Conservation (phyloP, 1,284 basidiomycete species). For the Sphaerobolus stellatus region DNA sequence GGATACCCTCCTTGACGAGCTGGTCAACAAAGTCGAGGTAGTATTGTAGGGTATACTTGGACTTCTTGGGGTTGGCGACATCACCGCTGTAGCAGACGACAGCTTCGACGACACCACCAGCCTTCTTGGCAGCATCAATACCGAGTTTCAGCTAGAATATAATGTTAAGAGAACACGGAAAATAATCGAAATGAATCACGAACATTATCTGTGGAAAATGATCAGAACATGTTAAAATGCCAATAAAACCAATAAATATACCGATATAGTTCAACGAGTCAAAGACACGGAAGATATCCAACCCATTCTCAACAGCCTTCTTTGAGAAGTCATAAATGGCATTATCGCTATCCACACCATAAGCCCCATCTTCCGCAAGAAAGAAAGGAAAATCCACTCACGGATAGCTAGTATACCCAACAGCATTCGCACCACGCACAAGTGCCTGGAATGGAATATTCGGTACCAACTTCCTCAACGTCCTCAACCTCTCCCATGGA, state of each 20-base stretch:
- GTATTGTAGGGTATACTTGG: slow-evolving; percentile 97
- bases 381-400: slow-evolving; percentile 40
- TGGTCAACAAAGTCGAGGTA: slow-evolving; percentile 96
- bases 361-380: slow-evolving; percentile 14
- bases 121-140: slow-evolving; percentile 99
- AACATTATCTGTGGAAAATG: slow-evolving; percentile 17
- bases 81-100: slow-evolving; percentile 99
- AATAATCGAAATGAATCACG: neutral
- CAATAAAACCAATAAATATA: slow-evolving; percentile 37
- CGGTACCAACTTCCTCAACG: slow-evolving; percentile 92
- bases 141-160: slow-evolving; percentile 80
- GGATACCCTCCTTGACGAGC: slow-evolving; percentile 94
- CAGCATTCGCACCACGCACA: slow-evolving; percentile 98
- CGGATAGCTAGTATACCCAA: slow-evolving; percentile 99
- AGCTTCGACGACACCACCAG: slow-evolving; percentile 96
- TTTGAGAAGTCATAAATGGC: slow-evolving; percentile 99
- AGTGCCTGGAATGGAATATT: slow-evolving; percentile 99
- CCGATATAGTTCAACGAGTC: slow-evolving; percentile 99
- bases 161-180: neutral
- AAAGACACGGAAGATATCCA: slow-evolving; percentile 98
- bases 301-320: slow-evolving; percentile 96
- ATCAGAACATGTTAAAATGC: slow-evolving; percentile 5
- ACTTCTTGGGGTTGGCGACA: slow-evolving; percentile 92
- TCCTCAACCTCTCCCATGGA: slow-evolving; percentile 97
- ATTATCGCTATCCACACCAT: slow-evolving; percentile 71